Percentiles rank a stretch among this genome's conserved stretches.
Conservation (phyloP, 495 filamentous ascomycete genomes). For the Tetracladium marchalianum region DNA sequence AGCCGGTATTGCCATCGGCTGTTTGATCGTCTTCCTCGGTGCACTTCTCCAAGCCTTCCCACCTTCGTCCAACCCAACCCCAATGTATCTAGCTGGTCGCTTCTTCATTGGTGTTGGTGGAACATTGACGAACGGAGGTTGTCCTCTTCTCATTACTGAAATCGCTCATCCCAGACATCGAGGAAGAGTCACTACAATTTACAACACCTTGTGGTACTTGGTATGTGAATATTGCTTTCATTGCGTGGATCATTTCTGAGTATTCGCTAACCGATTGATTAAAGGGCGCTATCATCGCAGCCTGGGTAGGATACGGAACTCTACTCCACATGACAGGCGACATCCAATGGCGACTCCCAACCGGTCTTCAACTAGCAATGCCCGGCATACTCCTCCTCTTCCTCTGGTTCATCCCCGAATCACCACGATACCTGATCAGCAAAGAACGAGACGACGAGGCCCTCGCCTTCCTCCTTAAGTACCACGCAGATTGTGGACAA, state of each 20-base stretch:
- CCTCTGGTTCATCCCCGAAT: constrained; percentile 37
- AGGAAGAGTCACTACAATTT: constrained; percentile 31
- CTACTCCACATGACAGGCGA: constrained; percentile 28
- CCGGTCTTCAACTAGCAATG: constrained; percentile 34
- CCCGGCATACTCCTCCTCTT: constrained; percentile 21
- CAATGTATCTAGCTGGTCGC: constrained; percentile 37
- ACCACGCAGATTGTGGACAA: constrained; percentile 45
- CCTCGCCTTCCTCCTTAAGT: constrained; percentile 42
- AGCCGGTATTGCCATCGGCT: constrained; percentile 38
- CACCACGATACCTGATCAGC: constrained; percentile 46
- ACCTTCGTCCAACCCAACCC: constrained; percentile 23
- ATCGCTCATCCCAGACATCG: constrained; percentile 40
- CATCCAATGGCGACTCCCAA: constrained; percentile 34
- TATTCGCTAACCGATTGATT: not conserved
- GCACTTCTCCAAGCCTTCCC: constrained; percentile 29
- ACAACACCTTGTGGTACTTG: constrained; percentile 28
- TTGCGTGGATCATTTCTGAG: constrained; percentile 30
- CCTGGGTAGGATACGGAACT: constrained; percentile 33
- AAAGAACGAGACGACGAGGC: constrained; percentile 36
- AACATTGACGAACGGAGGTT: constrained; percentile 37
- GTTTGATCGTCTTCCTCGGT: constrained; percentile 39
- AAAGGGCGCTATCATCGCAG: constrained; percentile 36
- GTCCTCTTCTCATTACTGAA: constrained; percentile 37
- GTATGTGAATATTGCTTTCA: constrained; percentile 28
- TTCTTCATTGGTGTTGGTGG: constrained; percentile 43